Evolutionary conservation across 2,329 filamentous ascomycete genomes (phyloP), one percentile per base, ranked within the genome.

Genomic region (Chrysosporium queenslandicum): DNA sequence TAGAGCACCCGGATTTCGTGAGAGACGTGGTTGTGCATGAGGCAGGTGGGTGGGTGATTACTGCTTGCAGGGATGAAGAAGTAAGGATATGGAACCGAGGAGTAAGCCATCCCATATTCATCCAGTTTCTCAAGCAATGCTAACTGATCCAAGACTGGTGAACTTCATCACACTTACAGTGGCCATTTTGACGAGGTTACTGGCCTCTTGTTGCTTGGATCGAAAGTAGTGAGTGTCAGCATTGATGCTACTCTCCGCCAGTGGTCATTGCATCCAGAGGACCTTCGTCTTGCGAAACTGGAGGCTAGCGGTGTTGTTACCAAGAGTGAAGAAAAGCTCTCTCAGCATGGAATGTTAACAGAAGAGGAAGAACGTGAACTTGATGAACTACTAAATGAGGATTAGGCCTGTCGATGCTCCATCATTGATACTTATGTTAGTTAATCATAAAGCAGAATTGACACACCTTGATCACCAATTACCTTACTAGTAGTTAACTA

Each of bases 151-250:
- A 64, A 81, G 55, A 83, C 81, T 7, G 87, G 87, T 3, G 81
- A 84, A 64, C 72, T 94, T 29, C 78, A 85, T 63, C 86, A 86
- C 66, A 78, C 78, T 6, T 82, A 91, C 55, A 77, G 80, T 34
- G 92, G 92, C 0, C 92, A 98, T 70, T 97, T 81, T 64, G 89
- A 98, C 63, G 92, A 97, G 68, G 84, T 98, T 12, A 96, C 88
- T 0, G 87, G 84, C 32, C 69, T 97, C 40, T 74, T 85, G 1
- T 65, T 94, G 46, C 66, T 89, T 25, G 71, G 67, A 2, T 67
- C 67, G 41, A 69, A 65, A 3, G 72, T 94, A 9, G 81, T 87
- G 57, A 96, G 89, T 65, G 86, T 92, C 51, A 82, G 87, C 58
- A 94, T 97, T 60, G 92, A 98, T 69, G 85, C 83, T 2, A 97